These are phyloP conservation scores for Puccinia polysora DNA, from an alignment of 1,284 basidiomycete genomes.

Conservation along the genomic window DNA sequence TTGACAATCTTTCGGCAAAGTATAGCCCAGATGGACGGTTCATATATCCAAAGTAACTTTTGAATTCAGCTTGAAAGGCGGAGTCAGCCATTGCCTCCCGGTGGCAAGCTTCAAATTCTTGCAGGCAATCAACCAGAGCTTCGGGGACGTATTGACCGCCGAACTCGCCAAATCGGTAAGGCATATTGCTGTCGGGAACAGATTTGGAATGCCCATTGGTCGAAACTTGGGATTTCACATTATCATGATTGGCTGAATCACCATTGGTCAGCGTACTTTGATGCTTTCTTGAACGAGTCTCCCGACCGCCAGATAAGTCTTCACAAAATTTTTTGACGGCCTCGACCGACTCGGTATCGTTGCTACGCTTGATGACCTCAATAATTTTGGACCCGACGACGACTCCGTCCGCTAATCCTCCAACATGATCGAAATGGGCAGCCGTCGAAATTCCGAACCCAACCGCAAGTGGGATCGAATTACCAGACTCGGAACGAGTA, in stretches of 20 bases:
- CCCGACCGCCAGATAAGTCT: conserved; percentile 18
- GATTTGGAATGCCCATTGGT: background rate
- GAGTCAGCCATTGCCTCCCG: conserved; percentile 80
- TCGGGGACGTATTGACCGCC: conserved; percentile 98
- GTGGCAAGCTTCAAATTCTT: conserved; percentile 87
- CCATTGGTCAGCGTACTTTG: background rate
- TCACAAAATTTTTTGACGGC: conserved; percentile 24
- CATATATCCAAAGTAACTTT: conserved; percentile 82
- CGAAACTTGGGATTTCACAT: too few relatives aligned
- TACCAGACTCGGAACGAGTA: conserved; percentile 48
- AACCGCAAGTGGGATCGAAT: conserved; percentile 79
- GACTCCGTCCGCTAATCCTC: conserved; percentile 75
- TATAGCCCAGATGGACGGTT: conserved; percentile 71
- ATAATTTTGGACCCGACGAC: conserved; percentile 88
- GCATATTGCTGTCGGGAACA: background rate
- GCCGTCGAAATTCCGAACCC: conserved; percentile 95
- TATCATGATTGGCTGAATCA: background rate
- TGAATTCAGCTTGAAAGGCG: conserved; percentile 87
- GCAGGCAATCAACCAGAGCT: conserved; percentile 80
- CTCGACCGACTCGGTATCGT: conserved; percentile 47
- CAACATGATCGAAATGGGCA: conserved; percentile 80
- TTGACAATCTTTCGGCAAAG: conserved; percentile 68
- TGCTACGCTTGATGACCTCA: conserved; percentile 67
- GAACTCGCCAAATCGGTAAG: conserved; percentile 81
- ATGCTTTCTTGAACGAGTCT: background rate